Base-by-base conservation (phyloP, 345 rosid species). In the Kandelia obovata region DNA sequence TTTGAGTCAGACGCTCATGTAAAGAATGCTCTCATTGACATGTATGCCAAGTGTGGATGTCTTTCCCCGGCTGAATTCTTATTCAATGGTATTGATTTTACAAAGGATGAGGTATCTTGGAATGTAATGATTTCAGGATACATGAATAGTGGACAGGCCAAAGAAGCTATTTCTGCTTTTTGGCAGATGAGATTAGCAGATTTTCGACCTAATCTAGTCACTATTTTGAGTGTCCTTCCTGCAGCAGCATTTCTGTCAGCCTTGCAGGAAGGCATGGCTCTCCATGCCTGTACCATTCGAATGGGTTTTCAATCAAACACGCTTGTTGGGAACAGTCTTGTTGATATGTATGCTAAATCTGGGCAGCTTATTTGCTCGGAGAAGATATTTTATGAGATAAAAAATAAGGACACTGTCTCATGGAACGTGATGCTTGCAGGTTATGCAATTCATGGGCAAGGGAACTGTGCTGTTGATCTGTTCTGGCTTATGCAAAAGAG, bases 291-390 rank as follows among this genome's bases (percentile, higher is more conserved):
- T 57, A 73, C 74, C 32, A 80, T 85, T 52, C 73, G 30, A 69
- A 73, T 74, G 73, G 93, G 90, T 58, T 69, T 75, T 71, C 65
- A 68, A 43, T 77, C 78, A 63, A 70, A 78, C 30, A 68, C 68
- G 0, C 71, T 58, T 17, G 51, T 83, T 25, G 78, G 87, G 58
- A 89, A 89, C 68, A 77, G 83, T 55, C 79, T 89, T 26, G 70
- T 85, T 63, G 86, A 85, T 78, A 83, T 89, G 91, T 89, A 89
- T 73, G 88, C 87, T 13, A 86, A 82, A 75, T 86, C 88, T 69
- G 94, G 91, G 34, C 66, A 69, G 83, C 71, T 88, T 32, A 78
- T 77, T 53, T 59, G 43, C 37, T 81, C 86, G 0, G 80, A 80
- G 71, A 80, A 71, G 46, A 70, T 75, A 57, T 86, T 88, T 52